Evolutionary conservation across 768 basidiomycete species (phyloP).

Genomic region (Rhizopogon vesiculosus): DNA sequence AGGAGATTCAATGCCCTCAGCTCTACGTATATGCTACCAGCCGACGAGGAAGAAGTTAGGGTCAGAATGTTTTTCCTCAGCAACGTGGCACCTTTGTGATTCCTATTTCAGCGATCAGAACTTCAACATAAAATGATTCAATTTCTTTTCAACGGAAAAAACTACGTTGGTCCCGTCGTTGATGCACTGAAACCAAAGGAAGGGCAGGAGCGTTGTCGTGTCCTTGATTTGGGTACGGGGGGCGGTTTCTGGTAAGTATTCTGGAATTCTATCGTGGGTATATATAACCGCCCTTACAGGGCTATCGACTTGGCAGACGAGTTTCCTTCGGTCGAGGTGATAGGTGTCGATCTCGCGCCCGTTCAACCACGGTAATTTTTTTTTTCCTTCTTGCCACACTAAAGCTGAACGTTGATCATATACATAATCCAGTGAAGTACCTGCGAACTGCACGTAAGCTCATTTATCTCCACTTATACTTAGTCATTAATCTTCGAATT

Average conservation of each 20-base stretch:
- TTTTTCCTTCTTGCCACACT: not conserved
- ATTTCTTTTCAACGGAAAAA: conserved; percentile 59
- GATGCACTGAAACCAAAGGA: conserved; percentile 41
- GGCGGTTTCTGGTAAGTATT: conserved; percentile 51
- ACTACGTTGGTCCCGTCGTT: conserved; percentile 62
- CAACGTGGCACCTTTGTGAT: not conserved
- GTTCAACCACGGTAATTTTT: conserved; percentile 59
- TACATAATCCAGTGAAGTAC: conserved; percentile 44
- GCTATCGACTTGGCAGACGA: conserved; percentile 72
- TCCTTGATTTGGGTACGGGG: conserved; percentile 70
- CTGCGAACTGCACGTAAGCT: conserved; percentile 69
- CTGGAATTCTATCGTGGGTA: conserved; percentile 2
- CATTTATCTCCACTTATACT: not conserved
- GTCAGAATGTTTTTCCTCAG: conserved; percentile 26
- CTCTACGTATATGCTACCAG: conserved; percentile 56
- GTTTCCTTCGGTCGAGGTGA: conserved; percentile 61
- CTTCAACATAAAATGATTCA: conserved; percentile 62
- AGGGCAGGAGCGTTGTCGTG: conserved; percentile 28
- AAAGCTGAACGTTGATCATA: conserved; percentile 10
- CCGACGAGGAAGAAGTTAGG: conserved; percentile 61
- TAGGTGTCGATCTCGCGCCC: conserved; percentile 69
- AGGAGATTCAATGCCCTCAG: conserved; percentile 55
- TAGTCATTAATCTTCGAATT: conserved; percentile 2
- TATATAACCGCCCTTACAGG: conserved; percentile 31
- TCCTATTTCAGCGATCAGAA: conserved; percentile 48